Evolutionary conservation across 805 yeast species (phyloP).

Genomic region (Naumovozyma castellii): DNA sequence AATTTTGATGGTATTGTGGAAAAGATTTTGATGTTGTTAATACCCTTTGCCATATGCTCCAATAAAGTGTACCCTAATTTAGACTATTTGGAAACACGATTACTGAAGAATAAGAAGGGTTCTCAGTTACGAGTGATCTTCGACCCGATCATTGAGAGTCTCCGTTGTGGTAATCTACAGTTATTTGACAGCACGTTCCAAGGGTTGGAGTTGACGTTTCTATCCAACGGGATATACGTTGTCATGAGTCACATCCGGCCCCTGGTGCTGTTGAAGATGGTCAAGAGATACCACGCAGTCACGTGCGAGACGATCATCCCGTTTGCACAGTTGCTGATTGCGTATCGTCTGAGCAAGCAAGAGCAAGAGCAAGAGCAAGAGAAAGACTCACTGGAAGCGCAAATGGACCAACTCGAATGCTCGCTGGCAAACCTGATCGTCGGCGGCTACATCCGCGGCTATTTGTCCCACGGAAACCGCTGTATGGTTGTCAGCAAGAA

Average conservation of each 20-base stretch:
- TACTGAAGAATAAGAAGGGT: constrained; percentile 14
- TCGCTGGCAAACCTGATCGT: constrained; percentile 56
- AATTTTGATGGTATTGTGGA: constrained; percentile 13
- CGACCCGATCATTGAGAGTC: constrained; percentile 38
- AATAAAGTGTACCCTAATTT: constrained; percentile 40
- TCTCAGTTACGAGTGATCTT: constrained; percentile 39
- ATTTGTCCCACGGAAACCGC: constrained; percentile 64
- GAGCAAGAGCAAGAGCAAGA: background rate
- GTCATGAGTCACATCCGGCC: constrained; percentile 44
- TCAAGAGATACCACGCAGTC: constrained; percentile 29
- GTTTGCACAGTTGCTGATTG: background rate
- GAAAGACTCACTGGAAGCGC: constrained; percentile 1
- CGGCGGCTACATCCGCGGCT: constrained; percentile 60
- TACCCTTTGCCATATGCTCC: constrained; percentile 53
- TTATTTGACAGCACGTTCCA: constrained; percentile 39
- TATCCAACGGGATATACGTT: constrained; percentile 53
- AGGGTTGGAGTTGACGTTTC: constrained; percentile 40
- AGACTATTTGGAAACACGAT: constrained; percentile 22
- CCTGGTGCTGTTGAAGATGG: constrained; percentile 41
- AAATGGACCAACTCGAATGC: constrained; percentile 58
- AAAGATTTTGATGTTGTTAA: constrained; percentile 44
- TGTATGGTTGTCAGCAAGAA: constrained; percentile 69
- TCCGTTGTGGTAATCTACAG: constrained; percentile 47
- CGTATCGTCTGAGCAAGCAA: background rate
- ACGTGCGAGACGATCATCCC: constrained; percentile 12